phyloP scores from a whole-genome alignment of 2,329 filamentous ascomycete species.

The Plectosphaerella sp. region DNA sequence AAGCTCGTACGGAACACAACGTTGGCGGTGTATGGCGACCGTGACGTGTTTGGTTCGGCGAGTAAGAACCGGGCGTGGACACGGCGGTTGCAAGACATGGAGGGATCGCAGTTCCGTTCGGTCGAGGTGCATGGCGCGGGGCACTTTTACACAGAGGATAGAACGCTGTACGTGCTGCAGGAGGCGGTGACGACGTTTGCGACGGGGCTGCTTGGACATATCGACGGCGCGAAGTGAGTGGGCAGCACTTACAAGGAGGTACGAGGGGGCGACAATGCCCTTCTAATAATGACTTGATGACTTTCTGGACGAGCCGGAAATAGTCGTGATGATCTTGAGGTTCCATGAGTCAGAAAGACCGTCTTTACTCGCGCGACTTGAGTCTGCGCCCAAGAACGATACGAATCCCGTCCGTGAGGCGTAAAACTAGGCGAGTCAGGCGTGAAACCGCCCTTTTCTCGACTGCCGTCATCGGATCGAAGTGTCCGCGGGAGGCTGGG shows the following conservation, averaged over 20 bases:
- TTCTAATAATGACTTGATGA: too few relatives aligned
- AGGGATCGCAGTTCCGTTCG: constrained; percentile 40
- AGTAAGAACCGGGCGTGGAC: constrained; percentile 66
- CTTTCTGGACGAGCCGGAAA: too few relatives aligned
- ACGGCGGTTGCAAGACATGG: constrained; percentile 38
- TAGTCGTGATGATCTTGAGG: not conserved
- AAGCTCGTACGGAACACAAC: constrained; percentile 57
- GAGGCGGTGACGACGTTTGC: constrained; percentile 22
- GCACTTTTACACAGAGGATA: constrained; percentile 60
- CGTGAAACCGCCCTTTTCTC: not conserved
- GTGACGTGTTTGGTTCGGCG: constrained; percentile 67
- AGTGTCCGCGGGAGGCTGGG: too few relatives aligned
- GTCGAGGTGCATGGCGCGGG: constrained; percentile 49
- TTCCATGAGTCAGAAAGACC: not conserved
- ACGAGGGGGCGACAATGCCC: too few relatives aligned
- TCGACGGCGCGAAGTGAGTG: not conserved
- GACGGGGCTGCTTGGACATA: constrained; percentile 8
- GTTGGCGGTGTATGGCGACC: constrained; percentile 69
- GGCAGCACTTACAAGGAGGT: too few relatives aligned
- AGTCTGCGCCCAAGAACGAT: not conserved
- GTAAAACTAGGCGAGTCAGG: not conserved
- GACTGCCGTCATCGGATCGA: too few relatives aligned
- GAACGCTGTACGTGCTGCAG: constrained; percentile 33
- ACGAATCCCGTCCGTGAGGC: not conserved
- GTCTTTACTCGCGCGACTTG: not conserved